phyloP scores from a whole-genome alignment of 257 asterid species.

The Salvia rosmarinus region DNA sequence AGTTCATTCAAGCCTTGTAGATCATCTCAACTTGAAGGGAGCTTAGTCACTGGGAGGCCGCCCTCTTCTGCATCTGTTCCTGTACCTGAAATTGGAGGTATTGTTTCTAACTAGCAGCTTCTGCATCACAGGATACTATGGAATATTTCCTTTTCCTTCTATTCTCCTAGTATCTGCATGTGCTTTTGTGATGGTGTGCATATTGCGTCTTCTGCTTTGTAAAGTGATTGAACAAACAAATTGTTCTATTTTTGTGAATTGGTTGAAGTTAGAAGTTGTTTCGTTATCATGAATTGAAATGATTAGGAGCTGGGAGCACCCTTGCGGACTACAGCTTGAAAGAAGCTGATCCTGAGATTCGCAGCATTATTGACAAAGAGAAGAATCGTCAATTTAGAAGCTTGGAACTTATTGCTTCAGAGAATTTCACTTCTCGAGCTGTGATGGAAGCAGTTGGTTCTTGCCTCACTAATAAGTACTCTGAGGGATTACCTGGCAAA shows the following conservation, averaged over 20 bases:
- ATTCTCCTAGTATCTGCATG: not conserved
- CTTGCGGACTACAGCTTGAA: slow-evolving; percentile 63
- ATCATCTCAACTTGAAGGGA: slow-evolving; percentile 63
- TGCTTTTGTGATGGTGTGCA: not conserved
- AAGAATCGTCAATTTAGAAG: slow-evolving; percentile 90
- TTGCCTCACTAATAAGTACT: slow-evolving; percentile 92
- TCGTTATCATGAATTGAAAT: not conserved
- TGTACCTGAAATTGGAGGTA: slow-evolving; percentile 57
- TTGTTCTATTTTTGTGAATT: not conserved
- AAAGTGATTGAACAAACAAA: not conserved
- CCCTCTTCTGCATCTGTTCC: slow-evolving; percentile 61
- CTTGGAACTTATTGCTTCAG: slow-evolving; percentile 93
- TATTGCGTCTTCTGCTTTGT: not conserved
- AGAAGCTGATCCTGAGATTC: slow-evolving; percentile 81
- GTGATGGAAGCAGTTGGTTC: slow-evolving; percentile 99
- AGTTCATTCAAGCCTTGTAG: slow-evolving; percentile 52
- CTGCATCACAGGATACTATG: not conserved
- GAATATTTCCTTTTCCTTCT: not conserved
- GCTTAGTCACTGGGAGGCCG: slow-evolving; percentile 66
- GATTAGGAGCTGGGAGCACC: slow-evolving; percentile 58
- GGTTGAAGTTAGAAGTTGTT: slow-evolving; percentile 12
- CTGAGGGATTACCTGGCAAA: slow-evolving; percentile 96
- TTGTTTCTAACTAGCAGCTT: not conserved
- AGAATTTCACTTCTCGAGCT: slow-evolving; percentile 94
- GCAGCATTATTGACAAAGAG: slow-evolving; percentile 70